phyloP scores from a whole-genome alignment of 164 flowering plant genomes.

The Kalanchoe fedtschenkoi region DNA sequence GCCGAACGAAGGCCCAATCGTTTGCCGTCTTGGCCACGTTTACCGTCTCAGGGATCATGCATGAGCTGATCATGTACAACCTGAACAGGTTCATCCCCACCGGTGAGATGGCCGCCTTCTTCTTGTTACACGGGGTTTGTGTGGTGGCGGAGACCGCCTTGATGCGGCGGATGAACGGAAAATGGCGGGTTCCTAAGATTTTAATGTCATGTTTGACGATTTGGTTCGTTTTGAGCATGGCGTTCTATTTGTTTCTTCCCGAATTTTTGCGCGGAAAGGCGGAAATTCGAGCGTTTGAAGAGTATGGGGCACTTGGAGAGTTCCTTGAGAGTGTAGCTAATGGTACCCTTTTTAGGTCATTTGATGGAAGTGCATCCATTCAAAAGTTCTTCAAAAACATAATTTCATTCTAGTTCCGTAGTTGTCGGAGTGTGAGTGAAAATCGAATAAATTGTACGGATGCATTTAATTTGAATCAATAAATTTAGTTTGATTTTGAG shows the following conservation, averaged over 20 bases:
- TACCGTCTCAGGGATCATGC: slow-evolving; percentile 37
- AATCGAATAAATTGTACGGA: too few relatives aligned
- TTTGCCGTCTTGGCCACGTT: slow-evolving; percentile 27
- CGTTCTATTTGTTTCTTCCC: slow-evolving; percentile 31
- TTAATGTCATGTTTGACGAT: slow-evolving; percentile 19
- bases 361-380: too few relatives aligned
- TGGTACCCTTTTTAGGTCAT: too few relatives aligned
- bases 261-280: slow-evolving; percentile 13
- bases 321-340: slow-evolving; percentile 11
- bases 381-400: too few relatives aligned
- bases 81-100: slow-evolving; percentile 20
- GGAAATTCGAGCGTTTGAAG: slow-evolving; percentile 21
- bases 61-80: slow-evolving; percentile 34
- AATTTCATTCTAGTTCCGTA: too few relatives aligned
- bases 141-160: slow-evolving; percentile 17
- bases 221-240: slow-evolving; percentile 23
- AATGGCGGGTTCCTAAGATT: slow-evolving; percentile 17
- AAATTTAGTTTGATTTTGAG: too few relatives aligned
- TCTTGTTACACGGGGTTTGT: slow-evolving; percentile 22
- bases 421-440: too few relatives aligned
- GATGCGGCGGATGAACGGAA: slow-evolving; percentile 16
- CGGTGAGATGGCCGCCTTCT: slow-evolving; percentile 28
- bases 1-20: slow-evolving; percentile 11
- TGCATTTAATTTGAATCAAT: too few relatives aligned
- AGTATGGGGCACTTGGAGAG: slow-evolving; percentile 18